Base-by-base conservation (phyloP, 2,329 filamentous ascomycete species). In the Monilinia aucupariae region DNA sequence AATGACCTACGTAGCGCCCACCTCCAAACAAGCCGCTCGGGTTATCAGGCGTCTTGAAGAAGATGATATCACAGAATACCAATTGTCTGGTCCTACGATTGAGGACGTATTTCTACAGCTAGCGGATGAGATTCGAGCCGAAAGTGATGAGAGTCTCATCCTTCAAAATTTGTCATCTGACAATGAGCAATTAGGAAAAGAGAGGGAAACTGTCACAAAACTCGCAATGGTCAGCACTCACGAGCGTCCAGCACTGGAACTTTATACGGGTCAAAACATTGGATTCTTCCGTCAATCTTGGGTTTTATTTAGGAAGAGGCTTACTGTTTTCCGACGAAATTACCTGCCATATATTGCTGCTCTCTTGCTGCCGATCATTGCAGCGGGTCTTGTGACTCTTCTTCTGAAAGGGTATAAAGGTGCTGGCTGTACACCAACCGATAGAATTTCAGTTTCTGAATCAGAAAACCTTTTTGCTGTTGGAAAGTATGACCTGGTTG, bases 101-200 rank as follows among this genome's bases (percentile, higher is more conserved):
- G 93, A 97, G 73, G 92, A 96, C 68, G 92, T 96, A 0, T 97
- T 97, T 75, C 77, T 97, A 30, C 87, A 90, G 67, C 81, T 96
- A 47, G 91, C 92, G 0, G 90, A 93, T 71, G 92, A 96, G 73
- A 82, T 91, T 64, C 82, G 80, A 63, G 81, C 80, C 7, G 83
- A 88, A 67, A 75, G 68, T 13, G 68, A 55, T 9, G 63, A 67
- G 20, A 64, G 59, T 30, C 25, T 67, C 4, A 64, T 68, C 37
- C 32, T 41, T 7, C 54, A 58, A 39, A 61, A 66, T 12, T 59
- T 32, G 22, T 30, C 64, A 32, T 59, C 65, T 17, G 48, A 54
- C 12, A 32, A 65, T 51, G 64, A 66, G 7, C 58, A 62, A 6
- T 34, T 30, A 8, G 51, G 41, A 9, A 63, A 64, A 5, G 71